Base-by-base conservation (phyloP, 2,329 filamentous ascomycete species). In the Diaporthe sp. region DNA sequence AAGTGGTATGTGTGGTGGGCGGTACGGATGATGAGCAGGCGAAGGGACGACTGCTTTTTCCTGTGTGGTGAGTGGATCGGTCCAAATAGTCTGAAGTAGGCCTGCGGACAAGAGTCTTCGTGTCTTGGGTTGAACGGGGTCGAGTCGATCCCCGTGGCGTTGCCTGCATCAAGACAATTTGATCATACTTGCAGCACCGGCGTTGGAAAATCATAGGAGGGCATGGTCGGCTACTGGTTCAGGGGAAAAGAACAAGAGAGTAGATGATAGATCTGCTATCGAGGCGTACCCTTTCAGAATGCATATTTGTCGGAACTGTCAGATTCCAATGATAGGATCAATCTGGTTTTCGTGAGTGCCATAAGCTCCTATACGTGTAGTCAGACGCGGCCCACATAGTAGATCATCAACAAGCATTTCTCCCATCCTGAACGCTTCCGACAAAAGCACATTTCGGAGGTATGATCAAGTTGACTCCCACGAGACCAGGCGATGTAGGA, bases 201-300 rank as follows among this genome's bases (percentile, higher is more conserved):
- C 65, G 65, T 68, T 68, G 65, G 65, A 68, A 51, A 68, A 37
- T 25, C 3, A 68, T 31, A 51, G 28, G 22, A 39, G 2, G 46
- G 46, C 31, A 39, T 39, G 65, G 17, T 53, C 22, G 31, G 17
- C 37, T 22, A 44, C 25, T 51, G 62, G 44, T 49, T 51, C 28
- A 25, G 44, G 25, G 12, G 34, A 67, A 31, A 22, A 10, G 22
- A 19, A 53, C 3, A 39, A 53, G 7, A 39, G 39, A 22, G 46
- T 53, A 53, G 46, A 53, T 34, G 7, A 31, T 68, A 68, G 65
- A 53, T 68, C 65, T 68, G 65, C 46, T 42, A 53, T 68, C 46
- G 25, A 53, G 39, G 53, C n/a, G 22, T 9, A 37, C 46, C 15
- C 17, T 19, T 68, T 51, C 25, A 25, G 25, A 25, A 25, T 25